Base-by-base conservation (phyloP, 768 basidiomycete genomes). In the Psilocybe tampanensis region DNA sequence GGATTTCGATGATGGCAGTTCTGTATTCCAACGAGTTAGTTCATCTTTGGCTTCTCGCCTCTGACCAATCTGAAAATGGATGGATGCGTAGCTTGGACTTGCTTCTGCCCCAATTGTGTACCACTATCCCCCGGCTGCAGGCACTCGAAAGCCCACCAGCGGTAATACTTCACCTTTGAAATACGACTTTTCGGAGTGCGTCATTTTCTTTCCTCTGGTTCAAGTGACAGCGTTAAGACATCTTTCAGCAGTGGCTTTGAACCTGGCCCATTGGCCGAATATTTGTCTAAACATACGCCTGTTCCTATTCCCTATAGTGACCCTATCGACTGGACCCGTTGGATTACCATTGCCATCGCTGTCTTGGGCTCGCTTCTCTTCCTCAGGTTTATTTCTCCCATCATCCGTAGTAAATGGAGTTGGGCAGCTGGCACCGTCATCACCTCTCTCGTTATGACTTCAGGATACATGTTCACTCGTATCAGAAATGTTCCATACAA, bases 391-490 rank as follows among this genome's bases (percentile, higher is more conserved):
- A 74, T 90, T 56, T 70, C 80, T 3, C 85, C 90, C 24, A 73
- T 92, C 53, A 70, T 95, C 24, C 72, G 80, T 60, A 90, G 79
- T 62, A 86, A 88, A 60, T 93, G 90, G 90, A 74, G 82, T 2
- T 94, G 92, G 92, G 90, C 89, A 6, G 65, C 76, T 21, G 70
- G 69, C n/a, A 79, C 78, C 39, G 82, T 86, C 24, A 54, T 88
- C 39, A 68, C 84, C 23, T 81, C 86, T 8, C 88, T 92, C 18
- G 74, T 93, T 64, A 96, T 98, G 88, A 95, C 87, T 19, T 86
- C 89, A 8, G 97, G 97, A 8, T 90, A 86, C 78, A 99, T 99
- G 97, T 99, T 96, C 75, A 91, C 90, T 56, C 90, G 89, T 61
- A 99, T 99, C 64, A 88, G 96, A 60, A 81, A 80, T 29, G 80